Evolutionary conservation across 768 basidiomycete species (phyloP).

Genomic region (Dacryopinax spathularia): DNA sequence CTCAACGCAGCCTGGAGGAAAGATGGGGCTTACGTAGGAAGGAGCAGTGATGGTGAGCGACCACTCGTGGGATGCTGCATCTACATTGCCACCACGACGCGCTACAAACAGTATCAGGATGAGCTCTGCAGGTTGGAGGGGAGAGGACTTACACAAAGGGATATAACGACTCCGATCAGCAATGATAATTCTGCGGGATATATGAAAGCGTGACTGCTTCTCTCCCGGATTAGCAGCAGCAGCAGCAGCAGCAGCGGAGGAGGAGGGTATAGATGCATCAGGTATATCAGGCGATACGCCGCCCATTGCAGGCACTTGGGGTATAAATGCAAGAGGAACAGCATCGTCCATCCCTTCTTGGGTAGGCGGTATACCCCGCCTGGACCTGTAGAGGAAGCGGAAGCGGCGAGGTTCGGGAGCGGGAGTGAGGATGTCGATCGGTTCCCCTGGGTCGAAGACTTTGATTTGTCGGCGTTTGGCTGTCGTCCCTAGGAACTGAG

Average conservation of each 20-base stretch:
- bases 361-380: not conserved
- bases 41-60: conserved; percentile 32
- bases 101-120: conserved; percentile 17
- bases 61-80: conserved; percentile 34
- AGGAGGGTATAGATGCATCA: not conserved
- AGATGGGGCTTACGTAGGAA: conserved; percentile 30
- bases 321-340: not conserved
- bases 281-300: not conserved
- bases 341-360: not conserved
- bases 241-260: no score
- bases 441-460: conserved; percentile 18
- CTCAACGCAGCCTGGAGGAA: not conserved
- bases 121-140: not conserved
- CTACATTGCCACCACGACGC: conserved; percentile 19
- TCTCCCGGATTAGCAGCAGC: not conserved
- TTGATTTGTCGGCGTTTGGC: conserved; percentile 32
- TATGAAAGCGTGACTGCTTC: conserved; percentile 30
- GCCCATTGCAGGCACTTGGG: not conserved
- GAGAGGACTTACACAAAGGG: conserved; percentile 24
- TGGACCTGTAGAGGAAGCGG: not conserved
- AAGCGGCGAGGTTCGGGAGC: not conserved
- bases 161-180: conserved; percentile 35
- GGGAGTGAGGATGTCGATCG: conserved; percentile 16
- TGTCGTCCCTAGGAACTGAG: conserved; percentile 35
- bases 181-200: conserved; percentile 18